These are phyloP conservation scores for Sporothrix curviconia DNA, from an alignment of 2,329 filamentous ascomycete genomes.

Conservation along the genomic window DNA sequence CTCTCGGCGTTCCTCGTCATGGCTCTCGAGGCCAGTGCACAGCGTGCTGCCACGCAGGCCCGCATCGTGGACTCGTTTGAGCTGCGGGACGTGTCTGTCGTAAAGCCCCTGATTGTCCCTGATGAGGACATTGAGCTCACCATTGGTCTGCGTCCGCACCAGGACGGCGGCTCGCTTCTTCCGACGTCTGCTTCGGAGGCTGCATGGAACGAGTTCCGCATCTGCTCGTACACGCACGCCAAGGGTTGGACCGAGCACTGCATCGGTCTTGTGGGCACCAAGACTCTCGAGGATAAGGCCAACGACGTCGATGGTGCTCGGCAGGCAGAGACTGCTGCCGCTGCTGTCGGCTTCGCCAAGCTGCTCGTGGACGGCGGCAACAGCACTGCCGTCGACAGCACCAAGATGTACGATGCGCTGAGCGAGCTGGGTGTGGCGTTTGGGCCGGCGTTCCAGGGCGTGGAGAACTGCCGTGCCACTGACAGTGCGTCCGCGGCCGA, in stretches of 20 bases:
- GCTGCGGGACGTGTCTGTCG: constrained; percentile 40
- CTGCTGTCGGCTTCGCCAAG: constrained; percentile 27
- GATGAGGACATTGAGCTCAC: constrained; percentile 46
- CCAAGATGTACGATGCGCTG: constrained; percentile 41
- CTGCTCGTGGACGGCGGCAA: background rate
- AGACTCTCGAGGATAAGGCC: constrained; percentile 23
- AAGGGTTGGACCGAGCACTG: constrained; percentile 55
- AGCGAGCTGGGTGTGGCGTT: constrained; percentile 42
- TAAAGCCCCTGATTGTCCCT: constrained; percentile 40
- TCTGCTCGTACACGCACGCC: constrained; percentile 46
- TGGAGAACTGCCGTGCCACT: constrained; percentile 39
- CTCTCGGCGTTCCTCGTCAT: constrained; percentile 47
- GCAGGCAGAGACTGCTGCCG: constrained; percentile 24
- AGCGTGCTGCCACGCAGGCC: constrained; percentile 24
- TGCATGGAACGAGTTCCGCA: constrained; percentile 49
- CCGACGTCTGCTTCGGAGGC: constrained; percentile 34
- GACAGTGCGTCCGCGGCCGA: constrained; percentile 28
- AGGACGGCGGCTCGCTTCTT: constrained; percentile 28
- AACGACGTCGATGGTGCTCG: constrained; percentile 37
- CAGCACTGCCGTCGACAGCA: constrained; percentile 24
- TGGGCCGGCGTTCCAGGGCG: constrained; percentile 45
- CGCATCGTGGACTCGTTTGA: constrained; percentile 35
- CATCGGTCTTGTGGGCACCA: constrained; percentile 42
- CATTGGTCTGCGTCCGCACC: constrained; percentile 38
- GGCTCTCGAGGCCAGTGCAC: constrained; percentile 41